Base-by-base conservation (phyloP, 1,284 basidiomycete genomes). In the Melampsora larici-populina region DNA sequence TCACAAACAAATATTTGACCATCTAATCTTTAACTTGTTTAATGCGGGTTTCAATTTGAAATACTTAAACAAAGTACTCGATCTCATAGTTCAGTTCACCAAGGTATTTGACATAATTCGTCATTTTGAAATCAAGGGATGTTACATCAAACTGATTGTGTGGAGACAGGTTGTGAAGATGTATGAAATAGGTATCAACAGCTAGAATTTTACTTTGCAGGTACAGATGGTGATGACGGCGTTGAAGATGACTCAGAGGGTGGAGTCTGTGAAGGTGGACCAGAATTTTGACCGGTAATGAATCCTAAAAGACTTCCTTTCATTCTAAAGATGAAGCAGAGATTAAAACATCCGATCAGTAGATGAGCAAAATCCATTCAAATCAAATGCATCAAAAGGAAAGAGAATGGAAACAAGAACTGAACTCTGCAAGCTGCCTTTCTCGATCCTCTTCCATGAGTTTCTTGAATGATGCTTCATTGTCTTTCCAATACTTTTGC, bases 381-480 rank as follows among this genome's bases (percentile, higher is more conserved):
- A 33, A 62, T 26, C 62, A 72, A 60, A 51, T 40, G 29, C 31
- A 29, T 29, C n/a, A 66, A 46, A 46, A 49, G 60, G 36, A 29
- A 21, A 80, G 83, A 88, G 82, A 82, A 83, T 69, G 29, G 15
- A 24, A 58, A 58, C 33, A 58, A 15, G n/a, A 58, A 76, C 64
- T 67, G 48, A 76, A 82, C 80, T 85, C 84, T 76, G 87, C 87
- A 81, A 89, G 85, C 86, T 92, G 89, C 70, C 89, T 88, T 82
- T 93, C 88, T 83, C 90, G 90, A 81, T 97, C 93, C 80, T 92
- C 91, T 82, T 93, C 89, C 81, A 93, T 85, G 81, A 90, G 82
- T 82, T 88, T 87, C 84, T 94, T 90, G 81, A 98, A 89, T 80
- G 91, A 89, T 64, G 88, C 91, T 82, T 90, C 91, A 84, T 98